Conservation (phyloP, 257 asterid genomes). For the Solanum arcanum region DNA sequence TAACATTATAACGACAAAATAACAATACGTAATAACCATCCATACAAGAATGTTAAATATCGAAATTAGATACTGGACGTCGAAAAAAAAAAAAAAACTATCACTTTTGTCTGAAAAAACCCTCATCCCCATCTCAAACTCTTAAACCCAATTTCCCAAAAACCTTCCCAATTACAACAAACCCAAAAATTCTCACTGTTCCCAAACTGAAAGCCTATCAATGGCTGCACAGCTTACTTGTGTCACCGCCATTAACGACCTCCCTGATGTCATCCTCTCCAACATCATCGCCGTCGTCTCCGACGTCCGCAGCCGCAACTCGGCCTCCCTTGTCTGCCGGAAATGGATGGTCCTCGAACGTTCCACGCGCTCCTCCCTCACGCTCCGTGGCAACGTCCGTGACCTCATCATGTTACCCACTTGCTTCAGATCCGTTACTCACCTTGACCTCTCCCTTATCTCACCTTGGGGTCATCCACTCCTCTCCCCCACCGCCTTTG, state of each 20-base stretch:
- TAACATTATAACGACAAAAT: too few relatives aligned
- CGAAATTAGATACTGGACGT: rapidly evolving
- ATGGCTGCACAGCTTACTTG: not conserved
- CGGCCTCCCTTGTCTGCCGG: slow-evolving; percentile 55
- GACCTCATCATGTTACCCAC: slow-evolving; percentile 49
- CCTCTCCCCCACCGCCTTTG: slow-evolving; percentile 10
- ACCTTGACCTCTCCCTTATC: slow-evolving; percentile 72
- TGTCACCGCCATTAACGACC: slow-evolving; percentile 41
- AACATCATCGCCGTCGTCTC: slow-evolving; percentile 56
- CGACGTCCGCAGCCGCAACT: slow-evolving; percentile 76
- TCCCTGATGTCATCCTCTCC: slow-evolving; percentile 68
- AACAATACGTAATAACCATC: too few relatives aligned
- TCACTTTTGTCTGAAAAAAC: not conserved
- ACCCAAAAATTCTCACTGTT: not conserved
- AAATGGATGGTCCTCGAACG: slow-evolving; percentile 67
- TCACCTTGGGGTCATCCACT: slow-evolving; percentile 90
- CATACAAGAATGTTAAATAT: too few relatives aligned
- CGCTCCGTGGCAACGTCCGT: slow-evolving; percentile 79
- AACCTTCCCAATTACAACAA: not conserved
- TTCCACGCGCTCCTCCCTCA: slow-evolving; percentile 56
- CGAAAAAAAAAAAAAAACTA: not conserved
- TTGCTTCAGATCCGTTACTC: slow-evolving; percentile 49
- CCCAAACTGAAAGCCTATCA: not conserved
- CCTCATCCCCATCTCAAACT: not conserved
- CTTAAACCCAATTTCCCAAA: not conserved